A percentile compares a stretch with the other conserved stretches of the same genome.
Evolutionary conservation across 2,329 filamentous ascomycete species (phyloP).

Genomic region (Aspergillus sp.): DNA sequence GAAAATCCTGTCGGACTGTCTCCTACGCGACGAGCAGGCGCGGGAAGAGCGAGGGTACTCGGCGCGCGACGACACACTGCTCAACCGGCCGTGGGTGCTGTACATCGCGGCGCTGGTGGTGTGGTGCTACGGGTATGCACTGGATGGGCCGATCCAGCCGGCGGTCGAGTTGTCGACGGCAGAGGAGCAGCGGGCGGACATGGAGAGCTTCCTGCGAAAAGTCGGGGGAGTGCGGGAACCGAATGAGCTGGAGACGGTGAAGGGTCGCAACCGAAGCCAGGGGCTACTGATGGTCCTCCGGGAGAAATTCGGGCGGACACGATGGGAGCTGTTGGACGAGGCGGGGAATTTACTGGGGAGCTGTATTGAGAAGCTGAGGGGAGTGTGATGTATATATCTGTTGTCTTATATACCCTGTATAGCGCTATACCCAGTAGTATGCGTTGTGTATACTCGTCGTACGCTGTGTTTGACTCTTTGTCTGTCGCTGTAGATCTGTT

Average conservation of each 20-base stretch:
- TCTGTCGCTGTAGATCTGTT: too few relatives aligned
- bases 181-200: slow-evolving; percentile 62
- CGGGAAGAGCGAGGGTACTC: slow-evolving; percentile 49
- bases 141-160: slow-evolving; percentile 64
- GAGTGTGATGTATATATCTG: slow-evolving; percentile 2
- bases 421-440: too few relatives aligned
- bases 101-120: slow-evolving; percentile 89
- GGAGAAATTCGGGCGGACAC: slow-evolving; percentile 69
- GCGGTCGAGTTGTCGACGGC: slow-evolving; percentile 46
- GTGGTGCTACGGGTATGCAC: slow-evolving; percentile 87
- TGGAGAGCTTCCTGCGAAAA: slow-evolving; percentile 66
- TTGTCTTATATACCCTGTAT: slow-evolving; percentile 4
- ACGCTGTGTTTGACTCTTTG: too few relatives aligned
- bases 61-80: slow-evolving; percentile 75
- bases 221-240: slow-evolving; percentile 65
- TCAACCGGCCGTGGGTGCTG: slow-evolving; percentile 90
- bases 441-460: too few relatives aligned
- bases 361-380: slow-evolving; percentile 57
- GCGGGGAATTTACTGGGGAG: slow-evolving; percentile 70
- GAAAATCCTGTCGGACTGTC: slow-evolving; percentile 69
- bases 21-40: slow-evolving; percentile 49
- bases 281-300: slow-evolving; percentile 73
- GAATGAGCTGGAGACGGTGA: slow-evolving; percentile 63
- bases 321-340: slow-evolving; percentile 89
- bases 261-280: slow-evolving; percentile 72